Base-by-base conservation (phyloP, 352 stramenopile genomes). In the Globisporangium rhizosaccharum region DNA sequence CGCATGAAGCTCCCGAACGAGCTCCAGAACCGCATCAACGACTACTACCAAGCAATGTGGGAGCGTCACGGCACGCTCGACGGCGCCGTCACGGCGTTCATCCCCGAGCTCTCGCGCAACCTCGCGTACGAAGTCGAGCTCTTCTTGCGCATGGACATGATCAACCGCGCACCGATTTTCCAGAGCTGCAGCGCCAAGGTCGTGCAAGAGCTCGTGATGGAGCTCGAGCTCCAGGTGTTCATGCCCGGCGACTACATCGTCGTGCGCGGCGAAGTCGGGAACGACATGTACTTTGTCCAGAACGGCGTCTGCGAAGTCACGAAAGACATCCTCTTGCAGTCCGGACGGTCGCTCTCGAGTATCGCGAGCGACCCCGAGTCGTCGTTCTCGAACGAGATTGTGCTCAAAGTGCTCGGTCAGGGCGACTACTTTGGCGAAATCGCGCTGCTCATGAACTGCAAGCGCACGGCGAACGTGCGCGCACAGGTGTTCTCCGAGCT, bases 231-330 rank as follows among this genome's bases (percentile, higher is more conserved):
- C 12, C 79, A 93, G 48, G 79, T 95, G 6, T 93, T 91, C 55
- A 90, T 95, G 80, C 82, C 85, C 0, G 80, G 84, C 15, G 85
- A 95, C 56, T 95, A 92, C 53, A 65, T 93, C 30, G 80, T 95
- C 33, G 81, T 92, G 14, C 78, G 82, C 9, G 85, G 85, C 0
- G 83, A 93, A 59, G 77, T 93, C 8, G 85, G 83, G 0, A 88
- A 90, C 48, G 85, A 95, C 58, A 95, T 95, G 85, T 95, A 93
- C 60, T 95, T 95, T 67, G 80, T 95, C 7, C 82, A 95, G 51
- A 86, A 69, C 28, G 83, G 83, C 0, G 51, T 84, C 6, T 92
- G 83, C 41, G 80, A 95, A 50, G 83, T 95, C 23, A 93, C 83
- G 0, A 91, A 92, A 55, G 80, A 90, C 53, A 59, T 74, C 23